Evolutionary conservation across 805 yeast genomes (phyloP).

Genomic region (Starmerella etchellsii): DNA sequence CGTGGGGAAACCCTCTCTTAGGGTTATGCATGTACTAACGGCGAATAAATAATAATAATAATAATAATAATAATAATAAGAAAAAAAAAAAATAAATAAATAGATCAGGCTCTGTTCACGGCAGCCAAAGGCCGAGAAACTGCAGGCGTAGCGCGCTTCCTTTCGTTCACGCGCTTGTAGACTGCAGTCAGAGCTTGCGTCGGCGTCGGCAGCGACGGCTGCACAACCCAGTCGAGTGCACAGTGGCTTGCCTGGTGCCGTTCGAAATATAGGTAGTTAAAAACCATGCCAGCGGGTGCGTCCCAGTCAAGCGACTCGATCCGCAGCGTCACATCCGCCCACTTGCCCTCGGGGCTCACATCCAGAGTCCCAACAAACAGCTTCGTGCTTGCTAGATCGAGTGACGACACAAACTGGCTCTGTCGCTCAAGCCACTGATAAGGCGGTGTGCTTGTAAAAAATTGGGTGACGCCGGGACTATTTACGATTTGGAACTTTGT

Average conservation of each 20-base stretch:
- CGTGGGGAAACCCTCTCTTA: no score
- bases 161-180: conserved; percentile 13
- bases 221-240: conserved; percentile 11
- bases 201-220: conserved; percentile 3
- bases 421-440: conserved; percentile 12
- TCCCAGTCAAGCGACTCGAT: conserved; percentile 10
- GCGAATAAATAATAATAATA: no score
- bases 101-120: no score
- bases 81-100: no score
- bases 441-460: conserved; percentile 11
- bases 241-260: not conserved
- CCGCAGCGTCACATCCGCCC: conserved; percentile 13
- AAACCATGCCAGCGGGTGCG: conserved; percentile 7
- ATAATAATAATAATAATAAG: no score
- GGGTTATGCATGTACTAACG: no score
- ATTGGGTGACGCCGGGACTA: conserved; percentile 10
- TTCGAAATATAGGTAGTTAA: conserved; percentile 18
- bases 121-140: no score
- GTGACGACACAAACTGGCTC: not conserved
- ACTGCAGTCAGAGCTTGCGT: conserved; percentile 9
- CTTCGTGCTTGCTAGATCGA: not conserved
- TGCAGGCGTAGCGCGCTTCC: no score
- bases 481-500: conserved; percentile 8
- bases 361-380: conserved; percentile 8
- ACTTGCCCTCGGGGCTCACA: conserved; percentile 1